Evolutionary conservation across 2,329 filamentous ascomycete genomes (phyloP).

Genomic region (Epicoccum sorghinum): DNA sequence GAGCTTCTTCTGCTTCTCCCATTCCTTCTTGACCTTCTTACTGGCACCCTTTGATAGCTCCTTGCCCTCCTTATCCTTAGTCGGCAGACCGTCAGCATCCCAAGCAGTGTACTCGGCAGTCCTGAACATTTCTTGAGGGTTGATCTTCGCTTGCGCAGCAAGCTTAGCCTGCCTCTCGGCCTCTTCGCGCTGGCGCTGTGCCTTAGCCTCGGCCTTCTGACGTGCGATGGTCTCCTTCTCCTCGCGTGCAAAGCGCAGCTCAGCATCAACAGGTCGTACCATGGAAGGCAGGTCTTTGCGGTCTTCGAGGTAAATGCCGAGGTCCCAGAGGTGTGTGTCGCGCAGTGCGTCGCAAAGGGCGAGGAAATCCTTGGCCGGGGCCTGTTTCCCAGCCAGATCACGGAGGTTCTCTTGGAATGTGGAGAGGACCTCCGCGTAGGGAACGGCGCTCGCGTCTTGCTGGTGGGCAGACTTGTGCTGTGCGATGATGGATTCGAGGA

Average conservation of each 20-base stretch:
- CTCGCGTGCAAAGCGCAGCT: constrained; percentile 59
- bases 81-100: constrained; percentile 83
- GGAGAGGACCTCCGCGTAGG: constrained; percentile 57
- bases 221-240: constrained; percentile 58
- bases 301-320: constrained; percentile 89
- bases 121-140: constrained; percentile 64
- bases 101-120: constrained; percentile 72
- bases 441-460: constrained; percentile 41
- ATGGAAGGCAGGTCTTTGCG: constrained; percentile 74
- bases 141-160: constrained; percentile 63
- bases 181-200: constrained; percentile 65
- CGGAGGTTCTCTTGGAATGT: constrained; percentile 67
- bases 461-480: constrained; percentile 36
- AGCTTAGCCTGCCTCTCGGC: constrained; percentile 60
- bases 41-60: constrained; percentile 78
- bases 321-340: constrained; percentile 78
- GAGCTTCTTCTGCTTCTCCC: constrained; percentile 87
- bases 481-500: constrained; percentile 48
- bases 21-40: constrained; percentile 88
- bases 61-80: constrained; percentile 75
- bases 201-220: constrained; percentile 53
- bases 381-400: constrained; percentile 54
- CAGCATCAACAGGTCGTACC: constrained; percentile 69
- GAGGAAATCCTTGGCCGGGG: constrained; percentile 73
- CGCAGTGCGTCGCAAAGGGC: constrained; percentile 74